Evolutionary conservation across 495 filamentous ascomycete species (phyloP).

Genomic region (Glonium stellatum): DNA sequence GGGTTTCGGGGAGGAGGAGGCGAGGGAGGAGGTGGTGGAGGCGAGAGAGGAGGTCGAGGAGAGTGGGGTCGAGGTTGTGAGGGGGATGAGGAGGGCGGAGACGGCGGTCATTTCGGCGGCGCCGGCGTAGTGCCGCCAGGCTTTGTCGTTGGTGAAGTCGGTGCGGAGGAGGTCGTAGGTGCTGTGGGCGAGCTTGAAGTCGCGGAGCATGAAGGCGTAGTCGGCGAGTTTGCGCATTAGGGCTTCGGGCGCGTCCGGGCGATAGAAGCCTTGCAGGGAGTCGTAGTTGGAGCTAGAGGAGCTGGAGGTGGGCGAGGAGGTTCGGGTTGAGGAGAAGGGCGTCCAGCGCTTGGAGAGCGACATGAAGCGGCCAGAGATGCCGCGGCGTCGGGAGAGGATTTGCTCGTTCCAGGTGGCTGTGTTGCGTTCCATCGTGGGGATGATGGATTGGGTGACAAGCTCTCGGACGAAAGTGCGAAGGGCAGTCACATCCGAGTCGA

Average conservation of each 20-base stretch:
- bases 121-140: conserved; percentile 90
- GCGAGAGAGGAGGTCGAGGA: conserved; percentile 62
- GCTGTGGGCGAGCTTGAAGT: conserved; percentile 85
- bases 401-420: conserved; percentile 94
- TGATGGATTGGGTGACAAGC: conserved; percentile 83
- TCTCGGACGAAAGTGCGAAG: conserved; percentile 84
- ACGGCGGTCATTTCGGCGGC: conserved; percentile 90
- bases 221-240: conserved; percentile 89
- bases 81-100: conserved; percentile 66
- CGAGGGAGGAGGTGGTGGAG: conserved; percentile 69
- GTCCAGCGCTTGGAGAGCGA: conserved; percentile 83
- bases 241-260: conserved; percentile 76
- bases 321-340: conserved; percentile 58
- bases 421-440: conserved; percentile 91
- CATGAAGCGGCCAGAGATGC: conserved; percentile 81
- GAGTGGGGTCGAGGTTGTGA: too few relatives aligned
- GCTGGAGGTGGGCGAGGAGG: conserved; percentile 42
- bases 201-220: conserved; percentile 90
- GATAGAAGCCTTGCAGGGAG: conserved; percentile 65
- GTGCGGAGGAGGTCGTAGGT: conserved; percentile 82
- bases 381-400: conserved; percentile 80
- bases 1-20: conserved; percentile 70
- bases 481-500: conserved; percentile 83
- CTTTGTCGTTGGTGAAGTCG: conserved; percentile 91
- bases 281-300: conserved; percentile 64